Conservation (phyloP, 2,329 filamentous ascomycete species). For the Hymenotorrendiella dingleyae region DNA sequence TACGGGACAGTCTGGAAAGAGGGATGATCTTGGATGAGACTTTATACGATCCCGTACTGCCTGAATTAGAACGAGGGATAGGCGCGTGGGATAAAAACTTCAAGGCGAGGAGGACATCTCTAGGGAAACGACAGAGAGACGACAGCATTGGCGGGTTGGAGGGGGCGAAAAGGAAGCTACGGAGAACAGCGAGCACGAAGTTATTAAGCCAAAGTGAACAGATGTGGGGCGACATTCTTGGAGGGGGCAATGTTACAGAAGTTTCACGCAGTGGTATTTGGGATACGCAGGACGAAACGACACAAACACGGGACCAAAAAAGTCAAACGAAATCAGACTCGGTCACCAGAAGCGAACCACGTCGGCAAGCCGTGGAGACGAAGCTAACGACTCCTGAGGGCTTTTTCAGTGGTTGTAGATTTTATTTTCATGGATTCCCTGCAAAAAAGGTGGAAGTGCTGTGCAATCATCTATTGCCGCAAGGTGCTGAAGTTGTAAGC, state of each 20-base stretch:
- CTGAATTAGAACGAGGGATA: slow-evolving; percentile 63
- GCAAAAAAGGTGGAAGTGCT: slow-evolving; percentile 33
- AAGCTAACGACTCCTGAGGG: slow-evolving; percentile 23
- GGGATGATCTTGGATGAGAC: slow-evolving; percentile 87
- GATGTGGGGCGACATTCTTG: slow-evolving; percentile 88
- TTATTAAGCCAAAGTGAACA: slow-evolving; percentile 72
- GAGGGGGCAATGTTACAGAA: slow-evolving; percentile 32
- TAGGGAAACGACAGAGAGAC: slow-evolving; percentile 56
- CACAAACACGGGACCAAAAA: background rate
- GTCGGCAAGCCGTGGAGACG: slow-evolving; percentile 13
- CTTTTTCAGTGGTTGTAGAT: slow-evolving; percentile 37
- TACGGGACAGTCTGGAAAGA: slow-evolving; percentile 73
- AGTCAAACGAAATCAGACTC: background rate
- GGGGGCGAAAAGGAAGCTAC: slow-evolving; percentile 69
- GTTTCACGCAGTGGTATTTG: slow-evolving; percentile 26
- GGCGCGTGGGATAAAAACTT: slow-evolving; percentile 69
- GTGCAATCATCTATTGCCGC: slow-evolving; percentile 30
- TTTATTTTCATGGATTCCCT: slow-evolving; percentile 39
- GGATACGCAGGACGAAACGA: slow-evolving; percentile 16
- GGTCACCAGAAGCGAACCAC: background rate
- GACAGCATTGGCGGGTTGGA: slow-evolving; percentile 40
- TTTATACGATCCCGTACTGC: slow-evolving; percentile 73
- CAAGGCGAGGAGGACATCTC: slow-evolving; percentile 38
- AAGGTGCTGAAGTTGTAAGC: slow-evolving; percentile 29
- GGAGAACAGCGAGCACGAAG: slow-evolving; percentile 81